phyloP scores from a whole-genome alignment of 352 stramenopile species.

The Stramenopiles sp. region DNA sequence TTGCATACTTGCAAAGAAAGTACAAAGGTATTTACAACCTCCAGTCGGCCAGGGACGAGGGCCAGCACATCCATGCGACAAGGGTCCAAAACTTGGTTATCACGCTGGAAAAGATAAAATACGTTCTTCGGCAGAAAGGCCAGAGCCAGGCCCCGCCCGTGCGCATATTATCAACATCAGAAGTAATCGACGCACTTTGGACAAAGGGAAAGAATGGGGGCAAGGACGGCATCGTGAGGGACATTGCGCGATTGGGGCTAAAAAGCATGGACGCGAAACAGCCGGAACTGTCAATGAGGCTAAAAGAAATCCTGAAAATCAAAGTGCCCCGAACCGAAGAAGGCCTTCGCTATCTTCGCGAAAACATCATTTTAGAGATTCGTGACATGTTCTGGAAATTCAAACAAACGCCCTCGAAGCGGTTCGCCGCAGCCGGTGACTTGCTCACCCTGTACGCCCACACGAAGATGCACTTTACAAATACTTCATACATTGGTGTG shows the following conservation, averaged over 20 bases:
- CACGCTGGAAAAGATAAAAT: conserved; percentile 25
- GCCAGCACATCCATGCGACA: conserved; percentile 21
- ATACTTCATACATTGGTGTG: not conserved
- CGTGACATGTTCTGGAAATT: not conserved
- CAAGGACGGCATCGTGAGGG: not conserved
- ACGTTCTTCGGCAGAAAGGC: conserved; percentile 21
- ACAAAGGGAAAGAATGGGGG: not conserved
- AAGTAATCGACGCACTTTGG: not conserved
- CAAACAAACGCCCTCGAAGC: not conserved
- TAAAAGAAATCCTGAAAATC: not conserved
- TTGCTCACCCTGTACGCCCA: conserved; percentile 48
- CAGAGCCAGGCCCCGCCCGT: not conserved
- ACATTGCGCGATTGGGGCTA: not conserved
- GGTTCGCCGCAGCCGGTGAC: conserved; percentile 36
- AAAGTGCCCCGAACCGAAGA: not conserved
- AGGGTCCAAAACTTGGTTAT: conserved; percentile 28
- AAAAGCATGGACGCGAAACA: not conserved
- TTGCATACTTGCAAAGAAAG: conserved; percentile 15
- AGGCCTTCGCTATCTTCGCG: not conserved
- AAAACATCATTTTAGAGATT: not conserved
- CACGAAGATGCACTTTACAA: conserved; percentile 27
- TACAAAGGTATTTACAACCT: not conserved
- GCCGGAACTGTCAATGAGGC: too few species aligned
- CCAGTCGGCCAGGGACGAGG: conserved; percentile 14
- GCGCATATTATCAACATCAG: not conserved